Evolutionary conservation across 345 rosid genomes (phyloP), one percentile per base, ranked within the genome.

Genomic region (Carallia pectinifolia): DNA sequence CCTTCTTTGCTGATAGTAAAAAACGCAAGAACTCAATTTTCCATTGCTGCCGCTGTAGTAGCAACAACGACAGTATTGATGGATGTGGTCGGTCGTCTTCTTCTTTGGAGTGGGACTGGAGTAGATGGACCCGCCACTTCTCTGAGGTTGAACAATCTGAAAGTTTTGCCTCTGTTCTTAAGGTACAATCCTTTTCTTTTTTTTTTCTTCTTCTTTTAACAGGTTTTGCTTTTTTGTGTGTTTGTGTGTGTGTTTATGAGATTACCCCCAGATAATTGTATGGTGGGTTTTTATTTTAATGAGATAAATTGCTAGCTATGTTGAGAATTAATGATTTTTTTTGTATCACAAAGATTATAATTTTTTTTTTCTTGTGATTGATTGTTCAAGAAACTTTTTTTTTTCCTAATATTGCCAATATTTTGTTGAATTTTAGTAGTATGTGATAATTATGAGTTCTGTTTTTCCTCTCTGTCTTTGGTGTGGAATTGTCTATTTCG

Each of bases 111-210:
- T 94, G 97, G 97, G 97, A 90, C 80, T 94, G 97, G 98, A 81
- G 68, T 83, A 80, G 92, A 38, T 94, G 98, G 98, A 86, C 68
- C 62, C 95, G 92, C 56, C 94, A 91, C 75, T 91, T 94, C 82
- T 75, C 88, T 58, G 96, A 88, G 72, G 76, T 89, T 67, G 96
- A 91, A 52, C 88, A 91, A 70, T 81, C 89, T 71, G 96, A 94
- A 76, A 82, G 83, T 77, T 81, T 75, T 37, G 88, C 92, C 52
- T 91, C 98, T 63, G 88, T 84, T 52, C 95, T 94, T 74, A 91
- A 87, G 93, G 97, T 91, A 53, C 61, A 2, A 23, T 70, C 52
- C 52, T 60, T 61, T 31, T 6, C 9, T 56, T 56, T 27, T 9
- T 15, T 6, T 44, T 27, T 30, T 59, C 6, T 44, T 47, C 63